Evolutionary conservation across 202 grass and related monocot species (phyloP).

Genomic region (Schoenoplectus tabernaemontani): DNA sequence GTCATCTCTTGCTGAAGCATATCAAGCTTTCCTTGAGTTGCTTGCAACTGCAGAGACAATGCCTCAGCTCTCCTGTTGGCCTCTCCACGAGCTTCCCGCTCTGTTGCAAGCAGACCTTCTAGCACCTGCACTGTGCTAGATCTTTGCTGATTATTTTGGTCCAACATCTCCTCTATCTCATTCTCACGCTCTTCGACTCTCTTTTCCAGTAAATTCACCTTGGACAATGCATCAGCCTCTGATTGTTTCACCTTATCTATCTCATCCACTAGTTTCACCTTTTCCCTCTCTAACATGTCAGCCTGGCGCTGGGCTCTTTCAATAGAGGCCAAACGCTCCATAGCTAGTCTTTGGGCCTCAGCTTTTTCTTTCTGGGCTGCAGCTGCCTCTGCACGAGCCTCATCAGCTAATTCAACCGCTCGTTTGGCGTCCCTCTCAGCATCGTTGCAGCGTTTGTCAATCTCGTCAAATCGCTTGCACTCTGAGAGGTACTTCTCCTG

Average conservation of each 20-base stretch:
- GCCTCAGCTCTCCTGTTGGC: constrained; percentile 77
- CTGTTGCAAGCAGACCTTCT: constrained; percentile 58
- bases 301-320: constrained; percentile 75
- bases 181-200: constrained; percentile 81
- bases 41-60: constrained; percentile 83
- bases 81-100: constrained; percentile 63
- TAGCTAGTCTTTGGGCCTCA: constrained; percentile 76
- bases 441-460: constrained; percentile 74
- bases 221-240: constrained; percentile 61
- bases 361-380: constrained; percentile 77
- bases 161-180: constrained; percentile 82
- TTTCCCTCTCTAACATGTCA: constrained; percentile 70
- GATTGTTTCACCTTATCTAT: constrained; percentile 58
- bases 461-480: constrained; percentile 80
- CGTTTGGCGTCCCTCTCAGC: constrained; percentile 81
- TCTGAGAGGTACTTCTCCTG: constrained; percentile 68
- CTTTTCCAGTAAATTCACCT: constrained; percentile 63
- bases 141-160: constrained; percentile 76
- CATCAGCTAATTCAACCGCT: constrained; percentile 76
- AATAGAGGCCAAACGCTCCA: constrained; percentile 70
- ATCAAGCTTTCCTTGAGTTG: constrained; percentile 85
- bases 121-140: constrained; percentile 92
- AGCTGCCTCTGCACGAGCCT: constrained; percentile 54
- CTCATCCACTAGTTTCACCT: constrained; percentile 54
- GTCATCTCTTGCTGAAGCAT: constrained; percentile 83